Base-by-base conservation (phyloP, 2,329 filamentous ascomycete genomes). In the Cordyceps javanica region DNA sequence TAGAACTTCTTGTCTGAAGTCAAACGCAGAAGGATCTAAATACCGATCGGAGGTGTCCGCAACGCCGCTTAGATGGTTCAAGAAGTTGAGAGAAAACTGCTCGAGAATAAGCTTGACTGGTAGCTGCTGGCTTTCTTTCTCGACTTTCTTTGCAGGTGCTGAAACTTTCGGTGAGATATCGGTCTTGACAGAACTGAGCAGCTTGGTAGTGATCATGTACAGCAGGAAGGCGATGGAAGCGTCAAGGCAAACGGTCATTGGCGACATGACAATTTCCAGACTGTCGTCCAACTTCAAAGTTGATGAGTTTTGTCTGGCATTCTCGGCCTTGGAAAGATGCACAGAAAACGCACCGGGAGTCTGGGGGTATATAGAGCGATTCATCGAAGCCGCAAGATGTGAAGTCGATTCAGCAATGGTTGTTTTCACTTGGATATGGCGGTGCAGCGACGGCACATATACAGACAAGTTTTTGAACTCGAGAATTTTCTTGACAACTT, bases 331-430 rank as follows among this genome's bases (percentile, higher is more conserved):
- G 4, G 51, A 46, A 11, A 23, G 65, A 42, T 79, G 69, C 2
- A 82, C 70, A 0, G 83, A 87, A 66, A 87, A 87, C 2, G 84
- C 78, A 0, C 84, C 85, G 1, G 84, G 84, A 3, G 86, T 67
- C 63, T 84, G 75, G 0, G 78, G 76, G n/a, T 75, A 74, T 11
- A 73, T 60, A 2, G 77, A 79, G 38, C 65, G 69, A 0, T 66
- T 65, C 38, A 77, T 60, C 14, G 70, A 67, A 32, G 69, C 65
- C 8, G 66, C 64, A 7, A 70, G 62, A 25, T 68, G 63, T 9
- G 65, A 59, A 3, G 66, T 59, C 0, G 69, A 67, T 26, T 69
- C 68, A 0, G 67, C 63, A 1, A 65, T 61, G 7, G 63, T 60
- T 16, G 68, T 50, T 4, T 73, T 63, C 7, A 76, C 64, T 23